A percentile compares a stretch with the other conserved stretches of the same genome.
Conservation (phyloP, 2,329 filamentous ascomycete species). For the Lachnellula hyalina region DNA sequence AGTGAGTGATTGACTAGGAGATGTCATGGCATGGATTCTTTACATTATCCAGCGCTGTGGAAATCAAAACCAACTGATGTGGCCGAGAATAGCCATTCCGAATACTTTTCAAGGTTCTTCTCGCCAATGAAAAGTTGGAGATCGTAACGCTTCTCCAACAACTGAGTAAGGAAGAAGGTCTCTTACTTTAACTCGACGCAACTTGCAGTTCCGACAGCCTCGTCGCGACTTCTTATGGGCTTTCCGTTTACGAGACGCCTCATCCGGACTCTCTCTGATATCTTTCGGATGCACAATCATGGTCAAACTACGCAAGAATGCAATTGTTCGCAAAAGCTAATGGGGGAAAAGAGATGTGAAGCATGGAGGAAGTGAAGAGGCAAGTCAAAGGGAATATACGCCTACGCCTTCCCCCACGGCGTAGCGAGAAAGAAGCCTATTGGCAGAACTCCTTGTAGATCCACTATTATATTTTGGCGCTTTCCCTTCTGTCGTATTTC, state of each 20-base stretch:
- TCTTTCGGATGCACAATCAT: neutral
- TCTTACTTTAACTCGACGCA: constrained; percentile 47
- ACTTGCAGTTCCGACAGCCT: constrained; percentile 53
- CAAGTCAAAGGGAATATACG: neutral
- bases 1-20: no score
- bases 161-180: neutral
- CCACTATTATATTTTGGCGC: neutral
- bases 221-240: constrained; percentile 48
- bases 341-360: neutral
- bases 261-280: neutral
- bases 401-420: neutral
- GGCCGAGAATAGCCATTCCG: no score
- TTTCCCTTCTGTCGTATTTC: neutral
- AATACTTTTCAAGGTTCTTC: no score
- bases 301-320: neutral
- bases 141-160: neutral
- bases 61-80: no score
- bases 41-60: no score
- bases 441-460: neutral
- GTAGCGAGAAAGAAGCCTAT: neutral
- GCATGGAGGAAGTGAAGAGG: neutral
- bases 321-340: neutral
- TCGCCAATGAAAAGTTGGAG: neutral
- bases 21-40: no score
- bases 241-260: constrained; percentile 13